Conservation (phyloP, 2,329 filamentous ascomycete species). For the Shiraia sp. region DNA sequence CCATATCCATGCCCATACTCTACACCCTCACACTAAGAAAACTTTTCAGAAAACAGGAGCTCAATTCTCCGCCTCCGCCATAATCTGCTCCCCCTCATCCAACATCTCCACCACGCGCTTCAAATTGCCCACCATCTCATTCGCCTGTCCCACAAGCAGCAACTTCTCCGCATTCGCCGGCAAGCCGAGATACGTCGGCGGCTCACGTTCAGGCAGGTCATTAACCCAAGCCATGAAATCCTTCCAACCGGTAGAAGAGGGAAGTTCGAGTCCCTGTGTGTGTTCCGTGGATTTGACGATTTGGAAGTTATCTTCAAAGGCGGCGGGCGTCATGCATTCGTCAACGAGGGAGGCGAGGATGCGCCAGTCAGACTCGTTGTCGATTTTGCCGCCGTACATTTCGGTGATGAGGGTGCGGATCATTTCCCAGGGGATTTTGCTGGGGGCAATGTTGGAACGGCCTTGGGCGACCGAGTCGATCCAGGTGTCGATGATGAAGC, state of each 20-base stretch:
- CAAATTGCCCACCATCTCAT: slow-evolving; percentile 81
- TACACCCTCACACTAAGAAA: too few relatives aligned
- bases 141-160: slow-evolving; percentile 83
- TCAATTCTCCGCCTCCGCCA: slow-evolving; percentile 61
- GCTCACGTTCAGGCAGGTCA: slow-evolving; percentile 88
- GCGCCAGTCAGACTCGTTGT: slow-evolving; percentile 82
- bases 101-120: slow-evolving; percentile 83
- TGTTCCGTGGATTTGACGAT: slow-evolving; percentile 67
- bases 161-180: slow-evolving; percentile 97
- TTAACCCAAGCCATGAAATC: slow-evolving; percentile 94
- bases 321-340: slow-evolving; percentile 78
- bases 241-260: slow-evolving; percentile 76
- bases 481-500: slow-evolving; percentile 95
- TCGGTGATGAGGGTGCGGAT: slow-evolving; percentile 87
- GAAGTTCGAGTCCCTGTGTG: slow-evolving; percentile 70
- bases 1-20: too few relatives aligned
- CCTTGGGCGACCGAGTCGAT: slow-evolving; percentile 79
- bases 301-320: slow-evolving; percentile 91
- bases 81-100: slow-evolving; percentile 91
- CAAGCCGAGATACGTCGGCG: slow-evolving; percentile 90
- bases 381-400: slow-evolving; percentile 97
- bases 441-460: slow-evolving; percentile 88
- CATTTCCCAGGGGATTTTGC: slow-evolving; percentile 96
- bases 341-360: slow-evolving; percentile 74
- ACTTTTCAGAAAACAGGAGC: background rate